phyloP scores from a whole-genome alignment of 352 stramenopile species.

The Chrysophaeum taylorii region DNA sequence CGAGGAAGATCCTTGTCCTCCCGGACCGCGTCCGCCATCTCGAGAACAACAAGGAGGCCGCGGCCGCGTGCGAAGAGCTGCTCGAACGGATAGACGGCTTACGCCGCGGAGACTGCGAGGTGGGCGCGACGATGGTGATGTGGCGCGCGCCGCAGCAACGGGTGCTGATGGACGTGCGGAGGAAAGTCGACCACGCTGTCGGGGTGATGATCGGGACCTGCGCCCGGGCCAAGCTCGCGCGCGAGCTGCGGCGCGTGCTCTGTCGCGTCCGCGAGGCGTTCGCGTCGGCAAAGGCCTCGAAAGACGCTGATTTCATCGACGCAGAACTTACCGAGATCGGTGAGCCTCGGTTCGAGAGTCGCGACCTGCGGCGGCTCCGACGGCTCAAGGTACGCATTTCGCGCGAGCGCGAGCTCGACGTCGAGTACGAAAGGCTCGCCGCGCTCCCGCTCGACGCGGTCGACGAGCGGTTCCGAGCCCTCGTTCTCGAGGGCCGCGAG shows the following conservation, averaged over 20 bases:
- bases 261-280: conserved; percentile 4
- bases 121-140: conserved; percentile 9
- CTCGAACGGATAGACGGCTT: not conserved
- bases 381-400: conserved; percentile 16
- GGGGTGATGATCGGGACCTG: conserved; percentile 12
- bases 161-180: conserved; percentile 9
- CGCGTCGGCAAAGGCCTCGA: not conserved
- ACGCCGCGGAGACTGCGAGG: conserved; percentile 5
- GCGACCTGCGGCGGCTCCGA: conserved; percentile 11
- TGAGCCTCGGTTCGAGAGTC: not conserved
- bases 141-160: conserved; percentile 13
- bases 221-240: not conserved
- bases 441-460: conserved; percentile 7
- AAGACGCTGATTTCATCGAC: not conserved
- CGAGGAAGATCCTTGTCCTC: too few relatives aligned
- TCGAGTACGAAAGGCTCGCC: conserved; percentile 13
- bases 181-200: conserved; percentile 11
- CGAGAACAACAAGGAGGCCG: conserved; percentile 9
- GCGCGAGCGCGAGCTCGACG: conserved; percentile 13
- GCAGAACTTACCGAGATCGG: not conserved
- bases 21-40: not conserved
- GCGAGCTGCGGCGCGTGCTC: conserved; percentile 10
- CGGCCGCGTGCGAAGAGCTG: conserved; percentile 4
- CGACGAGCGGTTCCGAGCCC: conserved; percentile 17
- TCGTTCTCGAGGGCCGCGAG: conserved; percentile 13